Evolutionary conservation across 2,329 filamentous ascomycete genomes (phyloP).

Genomic region (Chaetothyriales sp.): DNA sequence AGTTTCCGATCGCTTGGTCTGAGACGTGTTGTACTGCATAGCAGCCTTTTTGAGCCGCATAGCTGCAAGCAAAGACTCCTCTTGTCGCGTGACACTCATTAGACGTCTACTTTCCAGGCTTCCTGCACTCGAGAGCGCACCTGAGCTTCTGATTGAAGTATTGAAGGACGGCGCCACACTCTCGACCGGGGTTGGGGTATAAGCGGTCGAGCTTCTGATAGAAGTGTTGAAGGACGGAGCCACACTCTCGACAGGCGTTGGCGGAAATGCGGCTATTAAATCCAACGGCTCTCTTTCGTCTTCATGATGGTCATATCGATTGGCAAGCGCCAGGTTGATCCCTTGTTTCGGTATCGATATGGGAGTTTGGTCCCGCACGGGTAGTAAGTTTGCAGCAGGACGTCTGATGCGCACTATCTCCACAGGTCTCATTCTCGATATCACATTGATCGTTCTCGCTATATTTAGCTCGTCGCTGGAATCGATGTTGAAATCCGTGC

Average conservation of each 20-base stretch:
- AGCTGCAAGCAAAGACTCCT: constrained; percentile 38
- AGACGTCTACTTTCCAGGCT: constrained; percentile 28
- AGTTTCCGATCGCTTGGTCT: not conserved
- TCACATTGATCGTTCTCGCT: constrained; percentile 26
- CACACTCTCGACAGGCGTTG: not conserved
- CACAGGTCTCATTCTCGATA: not conserved
- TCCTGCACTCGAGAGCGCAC: constrained; percentile 10
- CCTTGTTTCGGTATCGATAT: not conserved
- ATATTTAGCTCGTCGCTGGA: constrained; percentile 31
- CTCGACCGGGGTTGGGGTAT: constrained; percentile 11
- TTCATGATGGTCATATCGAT: constrained; percentile 10
- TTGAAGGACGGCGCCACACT: constrained; percentile 5
- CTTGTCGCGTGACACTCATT: constrained; percentile 41
- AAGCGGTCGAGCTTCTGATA: constrained; percentile 2
- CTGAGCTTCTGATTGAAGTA: constrained; percentile 8
- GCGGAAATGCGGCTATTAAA: constrained; percentile 9
- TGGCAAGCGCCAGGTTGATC: constrained; percentile 2
- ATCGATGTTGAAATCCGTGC: constrained; percentile 23
- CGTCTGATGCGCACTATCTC: not conserved
- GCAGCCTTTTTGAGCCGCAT: constrained; percentile 36
- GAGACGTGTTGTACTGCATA: constrained; percentile 27
- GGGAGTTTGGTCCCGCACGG: not conserved
- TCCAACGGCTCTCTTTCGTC: constrained; percentile 5
- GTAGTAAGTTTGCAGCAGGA: not conserved
- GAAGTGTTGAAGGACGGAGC: not conserved